Base-by-base conservation (phyloP, 2,329 filamentous ascomycete genomes). In the Apiospora arundinis region DNA sequence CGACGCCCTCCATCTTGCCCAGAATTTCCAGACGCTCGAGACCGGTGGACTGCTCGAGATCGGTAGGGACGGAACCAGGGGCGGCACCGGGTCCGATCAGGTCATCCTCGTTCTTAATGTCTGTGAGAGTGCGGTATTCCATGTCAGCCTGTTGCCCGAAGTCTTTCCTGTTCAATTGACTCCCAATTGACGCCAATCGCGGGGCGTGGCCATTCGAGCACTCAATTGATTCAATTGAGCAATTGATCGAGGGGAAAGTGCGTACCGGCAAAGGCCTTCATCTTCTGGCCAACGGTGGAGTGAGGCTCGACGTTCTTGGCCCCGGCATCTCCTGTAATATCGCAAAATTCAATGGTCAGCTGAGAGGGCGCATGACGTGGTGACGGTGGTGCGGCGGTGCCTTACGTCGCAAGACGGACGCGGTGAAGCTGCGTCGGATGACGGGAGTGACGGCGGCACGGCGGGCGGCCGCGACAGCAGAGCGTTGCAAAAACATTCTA, bases 1-100 rank as follows among this genome's bases (percentile, higher is more conserved):
- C 96, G 79, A 98, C 88, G 77, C 96, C 95, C 89, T 98, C 94
- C 93, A 98, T 97, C 91, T 99, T 99, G 86, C 96, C 96, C 83
- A 99, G 89, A 81, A 99, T 96, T 86, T 99, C 96, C 78, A 99
- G 90, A 90, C 96, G 95, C 89, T 99, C 96, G 73, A 98, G 89
- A 93, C 96, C 96, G 78, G 96, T 98, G 73, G 96, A 87, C 85
- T 99, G 96, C 84, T 98, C 95, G 82, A 97, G 85, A 85, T 99
- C 96, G 85, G 94, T 97, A 76, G 96, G 94, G 77, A 99, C 88
- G 82, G 92, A 93, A 81, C 96, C 95, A 75, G 91, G 86, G 78
- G 89, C 84, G 78, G 93, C 95, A 87, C 96, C 96, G 45, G 94
- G 93, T 75, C 92, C 90, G 76, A 97, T 77, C 72, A 99, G 93